phyloP scores from a whole-genome alignment of 257 asterid species.

The Solanum chmielewskii region DNA sequence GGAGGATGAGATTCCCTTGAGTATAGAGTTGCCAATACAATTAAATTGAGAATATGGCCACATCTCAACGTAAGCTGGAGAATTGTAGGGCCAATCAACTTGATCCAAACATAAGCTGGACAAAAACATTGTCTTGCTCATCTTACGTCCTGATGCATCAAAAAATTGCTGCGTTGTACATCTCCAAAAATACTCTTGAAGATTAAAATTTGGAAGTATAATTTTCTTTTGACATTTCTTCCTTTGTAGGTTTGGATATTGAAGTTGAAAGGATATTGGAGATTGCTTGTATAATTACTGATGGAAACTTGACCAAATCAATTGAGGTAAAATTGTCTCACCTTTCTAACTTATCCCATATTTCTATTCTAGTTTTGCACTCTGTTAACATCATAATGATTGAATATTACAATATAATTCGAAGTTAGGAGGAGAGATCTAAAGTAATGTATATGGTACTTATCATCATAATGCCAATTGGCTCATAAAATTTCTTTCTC shows the following conservation, averaged over 20 bases:
- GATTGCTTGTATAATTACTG: slow-evolving; percentile 91
- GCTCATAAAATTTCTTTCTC: background rate
- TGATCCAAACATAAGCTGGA: background rate
- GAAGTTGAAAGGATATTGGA: slow-evolving; percentile 82
- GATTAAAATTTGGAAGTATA: background rate
- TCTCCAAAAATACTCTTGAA: background rate
- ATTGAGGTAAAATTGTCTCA: slow-evolving; percentile 43
- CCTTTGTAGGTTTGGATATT: slow-evolving; percentile 64
- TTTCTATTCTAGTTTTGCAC: background rate
- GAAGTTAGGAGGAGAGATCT: background rate
- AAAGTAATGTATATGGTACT: background rate
- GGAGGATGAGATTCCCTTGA: background rate
- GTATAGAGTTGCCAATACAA: background rate
- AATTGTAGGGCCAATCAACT: background rate
- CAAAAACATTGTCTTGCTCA: background rate
- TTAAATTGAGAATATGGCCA: background rate
- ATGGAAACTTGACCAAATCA: slow-evolving; percentile 68
- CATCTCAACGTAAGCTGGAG: background rate
- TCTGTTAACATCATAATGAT: background rate
- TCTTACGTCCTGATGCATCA: background rate
- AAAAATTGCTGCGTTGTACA: background rate
- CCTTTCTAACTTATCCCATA: background rate
- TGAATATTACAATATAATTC: background rate
- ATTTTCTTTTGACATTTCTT: background rate
- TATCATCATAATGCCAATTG: background rate